These are phyloP conservation scores for Globisporangium nagaii DNA, from an alignment of 352 stramenopile species.

Conservation along the genomic window DNA sequence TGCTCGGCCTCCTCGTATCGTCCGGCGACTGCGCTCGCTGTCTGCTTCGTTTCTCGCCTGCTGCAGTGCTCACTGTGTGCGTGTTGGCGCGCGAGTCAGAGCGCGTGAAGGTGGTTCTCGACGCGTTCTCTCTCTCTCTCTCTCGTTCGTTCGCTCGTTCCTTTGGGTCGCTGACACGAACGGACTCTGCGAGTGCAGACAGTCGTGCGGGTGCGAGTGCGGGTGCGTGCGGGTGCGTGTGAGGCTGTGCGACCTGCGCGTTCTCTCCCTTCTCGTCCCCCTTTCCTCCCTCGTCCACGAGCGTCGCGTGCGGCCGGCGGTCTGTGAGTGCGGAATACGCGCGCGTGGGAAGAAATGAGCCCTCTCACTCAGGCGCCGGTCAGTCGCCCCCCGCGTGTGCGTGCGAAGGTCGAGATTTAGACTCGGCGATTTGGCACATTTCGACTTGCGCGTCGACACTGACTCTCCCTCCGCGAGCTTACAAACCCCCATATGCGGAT, in stretches of 20 bases:
- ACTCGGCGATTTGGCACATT: neutral
- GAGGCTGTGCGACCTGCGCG: no score
- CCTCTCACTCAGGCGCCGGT: neutral
- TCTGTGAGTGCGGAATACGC: neutral
- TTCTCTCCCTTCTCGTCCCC: no score
- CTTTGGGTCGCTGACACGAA: no score
- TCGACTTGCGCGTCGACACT: constrained; percentile 2
- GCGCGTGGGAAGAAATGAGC: constrained; percentile 5
- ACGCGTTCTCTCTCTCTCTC: no score
- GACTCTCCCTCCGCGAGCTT: neutral
- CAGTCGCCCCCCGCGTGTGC: neutral
- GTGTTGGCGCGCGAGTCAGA: no score
- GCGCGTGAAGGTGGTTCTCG: neutral
- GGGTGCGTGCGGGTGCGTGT: no score
- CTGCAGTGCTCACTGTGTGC: neutral
- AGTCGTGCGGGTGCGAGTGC: no score
- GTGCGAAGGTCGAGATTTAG: constrained; percentile 4
- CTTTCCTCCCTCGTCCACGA: no score
- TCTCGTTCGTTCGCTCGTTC: no score
- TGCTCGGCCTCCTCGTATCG: neutral
- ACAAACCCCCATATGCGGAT: neutral
- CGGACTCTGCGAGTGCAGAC: no score
- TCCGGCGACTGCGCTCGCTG: neutral
- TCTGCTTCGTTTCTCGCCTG: neutral
- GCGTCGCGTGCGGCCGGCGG: no score